These are phyloP conservation scores for Theobroma cacao DNA, from an alignment of 345 rosid species.

Conservation along the genomic window DNA sequence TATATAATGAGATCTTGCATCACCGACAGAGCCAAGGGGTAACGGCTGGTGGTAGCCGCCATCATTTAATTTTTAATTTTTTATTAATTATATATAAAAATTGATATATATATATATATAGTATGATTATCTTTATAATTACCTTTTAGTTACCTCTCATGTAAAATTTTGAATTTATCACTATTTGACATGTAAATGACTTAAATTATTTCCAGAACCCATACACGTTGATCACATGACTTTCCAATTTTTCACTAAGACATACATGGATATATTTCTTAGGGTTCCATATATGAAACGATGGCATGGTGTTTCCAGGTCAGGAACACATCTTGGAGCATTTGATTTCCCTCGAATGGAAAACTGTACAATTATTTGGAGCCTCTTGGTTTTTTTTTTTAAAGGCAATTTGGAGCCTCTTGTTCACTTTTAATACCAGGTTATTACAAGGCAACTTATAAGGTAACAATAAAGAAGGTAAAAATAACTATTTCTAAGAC, in stretches of 20 bases:
- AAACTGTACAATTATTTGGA: not conserved
- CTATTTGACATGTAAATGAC: too few relatives aligned
- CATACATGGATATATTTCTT: not conserved
- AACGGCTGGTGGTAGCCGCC: too few relatives aligned
- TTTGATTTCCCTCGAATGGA: not conserved
- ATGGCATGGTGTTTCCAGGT: not conserved
- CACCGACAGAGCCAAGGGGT: too few relatives aligned
- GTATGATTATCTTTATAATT: too few relatives aligned
- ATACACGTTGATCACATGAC: not conserved
- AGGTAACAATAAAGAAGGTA: not conserved
- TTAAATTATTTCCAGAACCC: not conserved
- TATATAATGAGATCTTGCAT: too few relatives aligned
- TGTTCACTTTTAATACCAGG: not conserved
- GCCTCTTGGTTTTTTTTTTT: too few relatives aligned
- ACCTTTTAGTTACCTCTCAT: too few relatives aligned
- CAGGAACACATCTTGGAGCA: not conserved
- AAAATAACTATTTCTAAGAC: not conserved
- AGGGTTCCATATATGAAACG: not conserved
- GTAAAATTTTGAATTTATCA: too few relatives aligned
- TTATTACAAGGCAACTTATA: not conserved
- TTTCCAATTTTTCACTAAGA: not conserved
- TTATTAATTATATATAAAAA: too few relatives aligned
- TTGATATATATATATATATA: too few relatives aligned
- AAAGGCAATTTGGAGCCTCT: not conserved
- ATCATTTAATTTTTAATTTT: too few relatives aligned